Base-by-base conservation (phyloP, 2,329 filamentous ascomycete species). In the Nothopassalora personata region DNA sequence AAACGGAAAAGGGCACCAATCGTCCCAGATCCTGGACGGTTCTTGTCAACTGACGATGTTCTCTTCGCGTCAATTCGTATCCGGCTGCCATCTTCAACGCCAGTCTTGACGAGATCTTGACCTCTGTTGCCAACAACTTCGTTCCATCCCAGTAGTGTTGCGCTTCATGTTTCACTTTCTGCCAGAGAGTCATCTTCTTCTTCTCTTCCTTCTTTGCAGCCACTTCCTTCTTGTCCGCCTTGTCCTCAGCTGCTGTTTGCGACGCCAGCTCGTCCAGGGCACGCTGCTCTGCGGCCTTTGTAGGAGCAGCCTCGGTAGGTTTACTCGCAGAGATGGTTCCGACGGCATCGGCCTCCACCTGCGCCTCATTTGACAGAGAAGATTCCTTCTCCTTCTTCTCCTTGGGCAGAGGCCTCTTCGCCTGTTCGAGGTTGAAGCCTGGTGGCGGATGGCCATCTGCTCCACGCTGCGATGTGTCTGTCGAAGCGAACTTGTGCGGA, bases 71-170 rank as follows among this genome's bases (percentile, higher is more conserved):
- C 64, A 99, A 85, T 76, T 99, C 94, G 77, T 99, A 99, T 7
- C 94, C 94, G 60, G 90, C 92, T 13, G 92, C 91, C 94, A 99
- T 99, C 80, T 97, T 97, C 74, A 97, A 76, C 5, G 92, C 94
- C 66, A 99, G 79, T 63, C 88, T 88, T 62, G 89, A 90, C 74
- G 93, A 97, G 73, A 99, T 99, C 76, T 81, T 90, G 72, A 97
- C 86, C 77, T 99, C 94, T 1, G 91, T 89, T 23, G 88, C 92
- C 66, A 99, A 80, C 70, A 99, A 81, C 77, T 99, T 99, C 30
- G 91, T 97, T 60, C 94, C 94, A 76, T 99, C 94, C 93, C 94
- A 97, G 79, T 99, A 99, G 75, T 99, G 94, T 62, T 87, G 85
- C 13, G 81, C 82, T 76, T 99, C 94, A 75, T 95, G 92, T 82